Evolutionary conservation across 768 basidiomycete genomes (phyloP).

Genomic region (Gloeophyllum trabeum): DNA sequence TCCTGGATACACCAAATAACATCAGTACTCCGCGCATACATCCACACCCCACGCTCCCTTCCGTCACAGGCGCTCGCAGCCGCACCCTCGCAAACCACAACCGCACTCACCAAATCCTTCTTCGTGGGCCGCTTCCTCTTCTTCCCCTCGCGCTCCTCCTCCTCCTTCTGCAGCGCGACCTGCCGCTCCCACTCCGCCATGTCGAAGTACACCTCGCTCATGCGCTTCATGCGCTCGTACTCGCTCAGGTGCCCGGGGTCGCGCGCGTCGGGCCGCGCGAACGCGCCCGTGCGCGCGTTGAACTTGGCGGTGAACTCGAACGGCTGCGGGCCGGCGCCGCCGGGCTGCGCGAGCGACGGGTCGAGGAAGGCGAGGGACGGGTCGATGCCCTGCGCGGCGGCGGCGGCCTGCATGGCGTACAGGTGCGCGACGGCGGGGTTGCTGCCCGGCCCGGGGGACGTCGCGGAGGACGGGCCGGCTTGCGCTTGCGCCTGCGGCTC

Average conservation of each 20-base stretch:
- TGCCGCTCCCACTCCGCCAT: slow-evolving; percentile 71
- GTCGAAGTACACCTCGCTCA: slow-evolving; percentile 86
- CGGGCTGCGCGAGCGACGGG: slow-evolving; percentile 43
- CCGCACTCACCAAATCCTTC: slow-evolving; percentile 64
- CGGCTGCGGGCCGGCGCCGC: slow-evolving; percentile 23
- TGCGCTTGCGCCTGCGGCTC: slow-evolving; percentile 7
- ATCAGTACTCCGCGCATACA: slow-evolving; percentile 6
- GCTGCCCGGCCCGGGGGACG: no score
- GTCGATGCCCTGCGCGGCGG: slow-evolving; percentile 72
- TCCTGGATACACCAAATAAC: slow-evolving; percentile 35
- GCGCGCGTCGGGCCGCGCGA: slow-evolving; percentile 53
- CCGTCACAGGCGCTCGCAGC: no score
- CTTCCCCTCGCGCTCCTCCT: slow-evolving; percentile 44
- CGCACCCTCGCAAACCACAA: no score
- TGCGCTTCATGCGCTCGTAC: slow-evolving; percentile 70
- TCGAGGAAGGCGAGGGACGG: slow-evolving; percentile 74
- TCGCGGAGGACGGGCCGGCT: slow-evolving; percentile 14
- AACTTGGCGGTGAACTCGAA: slow-evolving; percentile 55
- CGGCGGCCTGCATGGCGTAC: slow-evolving; percentile 50
- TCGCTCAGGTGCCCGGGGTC: slow-evolving; percentile 72
- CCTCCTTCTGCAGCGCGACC: slow-evolving; percentile 34
- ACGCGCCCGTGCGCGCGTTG: slow-evolving; percentile 74
- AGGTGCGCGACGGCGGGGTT: slow-evolving; percentile 13
- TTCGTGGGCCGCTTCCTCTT: slow-evolving; percentile 73
- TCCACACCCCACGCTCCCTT: no score